Percentiles rank a stretch among this genome's conserved stretches.
Evolutionary conservation across 2,329 filamentous ascomycete genomes (phyloP).

Genomic region (Rutstroemia sp.): DNA sequence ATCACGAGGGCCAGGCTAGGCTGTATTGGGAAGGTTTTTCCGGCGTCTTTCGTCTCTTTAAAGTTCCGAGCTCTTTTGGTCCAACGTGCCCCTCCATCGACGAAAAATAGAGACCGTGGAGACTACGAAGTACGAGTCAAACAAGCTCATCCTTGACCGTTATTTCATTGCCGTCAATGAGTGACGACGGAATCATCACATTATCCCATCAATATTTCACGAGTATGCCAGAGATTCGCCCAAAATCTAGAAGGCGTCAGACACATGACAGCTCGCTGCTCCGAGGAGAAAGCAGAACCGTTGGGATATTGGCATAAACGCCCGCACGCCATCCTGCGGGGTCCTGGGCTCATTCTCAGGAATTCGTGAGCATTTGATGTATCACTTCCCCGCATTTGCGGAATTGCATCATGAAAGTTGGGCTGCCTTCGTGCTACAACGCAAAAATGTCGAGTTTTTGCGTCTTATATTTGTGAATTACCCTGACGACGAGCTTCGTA

Average conservation of each 20-base stretch:
- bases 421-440: not conserved
- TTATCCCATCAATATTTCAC: no score
- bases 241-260: not conserved
- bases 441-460: not conserved
- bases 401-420: not conserved
- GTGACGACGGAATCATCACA: no score
- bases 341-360: not conserved
- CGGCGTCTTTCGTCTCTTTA: no score
- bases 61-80: no score
- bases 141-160: no score
- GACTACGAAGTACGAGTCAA: no score
- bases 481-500: not conserved
- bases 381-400: not conserved
- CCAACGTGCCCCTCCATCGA: no score
- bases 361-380: not conserved
- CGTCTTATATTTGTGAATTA: not conserved
- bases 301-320: not conserved
- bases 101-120: no score
- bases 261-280: not conserved
- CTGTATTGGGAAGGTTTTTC: no score
- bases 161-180: no score
- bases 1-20: no score
- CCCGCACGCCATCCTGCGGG: not conserved
- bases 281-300: constrained; percentile 3
- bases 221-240: not conserved